Evolutionary conservation across 495 filamentous ascomycete genomes (phyloP).

Genomic region (Astrothelium macrocarpum): DNA sequence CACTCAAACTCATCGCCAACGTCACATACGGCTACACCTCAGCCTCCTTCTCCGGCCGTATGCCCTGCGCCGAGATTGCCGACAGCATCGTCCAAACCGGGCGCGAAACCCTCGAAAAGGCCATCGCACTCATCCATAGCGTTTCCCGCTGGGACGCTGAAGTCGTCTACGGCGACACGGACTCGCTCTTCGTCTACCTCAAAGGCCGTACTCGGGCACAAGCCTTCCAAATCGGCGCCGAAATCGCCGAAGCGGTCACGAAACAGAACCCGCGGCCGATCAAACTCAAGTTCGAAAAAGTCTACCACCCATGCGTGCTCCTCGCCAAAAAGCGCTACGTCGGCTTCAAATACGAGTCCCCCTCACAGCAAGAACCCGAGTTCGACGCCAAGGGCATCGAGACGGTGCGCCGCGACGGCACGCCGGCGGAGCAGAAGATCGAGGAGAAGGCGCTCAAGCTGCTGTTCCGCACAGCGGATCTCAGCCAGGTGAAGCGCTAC

Average conservation of each 20-base stretch:
- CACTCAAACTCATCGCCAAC: conserved; percentile 94
- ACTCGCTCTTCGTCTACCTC: conserved; percentile 89
- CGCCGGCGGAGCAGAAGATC: conserved; percentile 92
- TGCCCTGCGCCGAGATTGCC: conserved; percentile 96
- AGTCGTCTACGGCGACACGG: conserved; percentile 96
- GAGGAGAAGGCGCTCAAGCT: conserved; percentile 88
- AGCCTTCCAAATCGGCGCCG: conserved; percentile 85
- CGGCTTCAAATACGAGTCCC: conserved; percentile 89
- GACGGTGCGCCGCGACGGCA: conserved; percentile 89
- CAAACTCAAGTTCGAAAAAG: conserved; percentile 97
- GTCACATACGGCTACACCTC: conserved; percentile 98
- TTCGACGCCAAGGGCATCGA: conserved; percentile 99
- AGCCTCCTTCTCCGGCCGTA: conserved; percentile 86
- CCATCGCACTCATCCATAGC: conserved; percentile 86
- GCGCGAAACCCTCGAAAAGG: conserved; percentile 86
- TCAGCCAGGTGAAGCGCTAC: conserved; percentile 82
- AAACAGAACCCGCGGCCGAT: conserved; percentile 83
- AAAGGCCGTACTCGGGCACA: conserved; percentile 77
- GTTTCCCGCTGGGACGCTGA: conserved; percentile 82
- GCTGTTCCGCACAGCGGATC: conserved; percentile 79
- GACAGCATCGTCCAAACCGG: conserved; percentile 97
- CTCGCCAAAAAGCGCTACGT: conserved; percentile 97
- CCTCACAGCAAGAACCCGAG: conserved; percentile 67
- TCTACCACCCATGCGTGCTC: conserved; percentile 88
- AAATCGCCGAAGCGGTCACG: conserved; percentile 85